Conservation (phyloP, 1,284 basidiomycete genomes). For the Ganoderma meredithae region DNA sequence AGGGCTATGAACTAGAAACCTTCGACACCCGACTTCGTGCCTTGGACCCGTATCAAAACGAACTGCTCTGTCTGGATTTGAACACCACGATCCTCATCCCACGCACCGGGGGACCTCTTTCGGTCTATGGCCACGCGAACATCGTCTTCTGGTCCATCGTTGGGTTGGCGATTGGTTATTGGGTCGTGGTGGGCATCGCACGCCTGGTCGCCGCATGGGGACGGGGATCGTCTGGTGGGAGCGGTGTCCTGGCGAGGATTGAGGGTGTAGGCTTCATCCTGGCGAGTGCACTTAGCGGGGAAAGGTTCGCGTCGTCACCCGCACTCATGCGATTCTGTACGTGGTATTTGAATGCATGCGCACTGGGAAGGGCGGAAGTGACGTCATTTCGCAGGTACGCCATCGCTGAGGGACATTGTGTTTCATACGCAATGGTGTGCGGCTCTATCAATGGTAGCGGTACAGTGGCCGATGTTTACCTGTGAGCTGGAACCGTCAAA, state of each 20-base stretch:
- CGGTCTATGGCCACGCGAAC: slow-evolving; percentile 76
- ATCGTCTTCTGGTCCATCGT: slow-evolving; percentile 88
- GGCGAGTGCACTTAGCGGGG: slow-evolving; percentile 93
- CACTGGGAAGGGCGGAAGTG: slow-evolving; percentile 27
- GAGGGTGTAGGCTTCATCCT: slow-evolving; percentile 87
- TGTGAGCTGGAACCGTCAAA: slow-evolving; percentile 61
- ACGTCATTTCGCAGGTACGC: slow-evolving; percentile 70
- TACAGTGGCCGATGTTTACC: slow-evolving; percentile 92
- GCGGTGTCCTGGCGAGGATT: slow-evolving; percentile 70
- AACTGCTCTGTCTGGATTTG: slow-evolving; percentile 86
- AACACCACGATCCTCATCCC: slow-evolving; percentile 80
- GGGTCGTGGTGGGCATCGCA: slow-evolving; percentile 81
- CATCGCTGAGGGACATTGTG: slow-evolving; percentile 91
- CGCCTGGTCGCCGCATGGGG: slow-evolving; percentile 87
- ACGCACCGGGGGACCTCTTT: slow-evolving; percentile 44
- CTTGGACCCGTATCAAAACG: slow-evolving; percentile 83
- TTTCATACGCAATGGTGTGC: slow-evolving; percentile 94
- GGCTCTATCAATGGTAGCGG: slow-evolving; percentile 89
- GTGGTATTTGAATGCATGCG: slow-evolving; percentile 37
- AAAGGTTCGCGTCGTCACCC: slow-evolving; percentile 84
- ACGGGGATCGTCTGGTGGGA: slow-evolving; percentile 65
- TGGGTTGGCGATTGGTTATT: slow-evolving; percentile 81
- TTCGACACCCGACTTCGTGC: slow-evolving; percentile 86
- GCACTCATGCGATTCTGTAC: slow-evolving; percentile 89
- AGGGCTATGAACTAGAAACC: slow-evolving; percentile 81